Evolutionary conservation across 192 early-diverging fungal genomes (phyloP), one percentile per base, ranked within the genome.

Genomic region (Coemansia sp.): DNA sequence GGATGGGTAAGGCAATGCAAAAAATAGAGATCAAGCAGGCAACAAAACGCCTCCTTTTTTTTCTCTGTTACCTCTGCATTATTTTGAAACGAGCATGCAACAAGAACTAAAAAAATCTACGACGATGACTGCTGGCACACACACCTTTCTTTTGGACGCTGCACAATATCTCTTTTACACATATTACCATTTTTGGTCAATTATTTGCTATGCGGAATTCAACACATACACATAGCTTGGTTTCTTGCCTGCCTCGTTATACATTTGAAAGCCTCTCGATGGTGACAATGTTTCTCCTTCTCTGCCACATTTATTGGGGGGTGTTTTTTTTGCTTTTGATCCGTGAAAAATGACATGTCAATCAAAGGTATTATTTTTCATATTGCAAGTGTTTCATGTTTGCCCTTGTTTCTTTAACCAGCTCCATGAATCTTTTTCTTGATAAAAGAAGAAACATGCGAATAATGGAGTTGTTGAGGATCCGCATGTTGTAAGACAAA

Each of bases 151-250:
- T 56, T 37, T 56, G 54, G 21, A 0, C 26, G 54, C 54, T 56
- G 54, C 54, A 23, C 32, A 32, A 32, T 32, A 37, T 13, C 26
- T 23, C 21, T 56, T 23, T 40, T 7, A 39, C 56, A 58, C 56
- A 58, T 58, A 58, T 58, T 58, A 58, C 56, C 56, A 40, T 58
- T 58, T 58, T 58, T 13, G 56, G 50, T 5, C 19, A 53, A 3
- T 15, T 53, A 53, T 23, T 53, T 6, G 50, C 19, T 21, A 53
- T 53, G 50, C 50, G 19, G 50, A 53, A 53, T 21, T 21, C 19
- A 53, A 53, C 23, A 26, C 50, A 53, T 23, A 53, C 50, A 19
- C 18, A 6, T 21, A 23, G 19, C 50, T 53, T 18, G 5, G 50
- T 23, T 53, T 53, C 21, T 23, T 53, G 23, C 21, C 23, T 53